Percentiles rank a stretch among this genome's conserved stretches.
Conservation (phyloP, 1,139 yeast genomes). For the Nakaseomyces uthaithaninus region DNA sequence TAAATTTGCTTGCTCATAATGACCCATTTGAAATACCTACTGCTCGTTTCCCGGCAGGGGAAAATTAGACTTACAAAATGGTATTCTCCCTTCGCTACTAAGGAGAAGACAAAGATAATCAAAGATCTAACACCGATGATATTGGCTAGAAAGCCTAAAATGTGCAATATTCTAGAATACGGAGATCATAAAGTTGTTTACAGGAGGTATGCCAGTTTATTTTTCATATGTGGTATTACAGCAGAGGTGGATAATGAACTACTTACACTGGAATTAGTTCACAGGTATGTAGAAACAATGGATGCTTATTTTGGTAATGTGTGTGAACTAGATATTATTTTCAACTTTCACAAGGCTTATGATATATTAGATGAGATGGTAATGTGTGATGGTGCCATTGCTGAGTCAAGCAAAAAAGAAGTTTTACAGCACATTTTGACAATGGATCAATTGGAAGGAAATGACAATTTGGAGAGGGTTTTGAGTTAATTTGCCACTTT, state of each 20-base stretch:
- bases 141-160: conserved; percentile 76
- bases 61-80: conserved; percentile 88
- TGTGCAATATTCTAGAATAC: conserved; percentile 94
- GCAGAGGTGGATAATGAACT: conserved; percentile 62
- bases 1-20: conserved; percentile 11
- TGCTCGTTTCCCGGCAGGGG: conserved; percentile 87
- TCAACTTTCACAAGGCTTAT: conserved; percentile 90
- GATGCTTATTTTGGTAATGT: conserved; percentile 96
- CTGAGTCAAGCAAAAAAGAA: conserved; percentile 76
- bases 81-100: conserved; percentile 75
- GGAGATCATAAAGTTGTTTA: conserved; percentile 83
- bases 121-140: conserved; percentile 82
- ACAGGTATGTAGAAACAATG: conserved; percentile 93
- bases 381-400: conserved; percentile 70
- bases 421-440: conserved; percentile 68
- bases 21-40: conserved; percentile 72
- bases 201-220: conserved; percentile 85
- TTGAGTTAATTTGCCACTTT: conserved; percentile 25
- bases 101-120: conserved; percentile 75
- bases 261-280: conserved; percentile 75
- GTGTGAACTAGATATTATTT: conserved; percentile 85
- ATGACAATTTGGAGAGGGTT: conserved; percentile 49
- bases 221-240: conserved; percentile 80
- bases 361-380: conserved; percentile 83
- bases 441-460: conserved; percentile 67